Base-by-base conservation (phyloP, 202 grass and related monocot genomes). In the Hordeum pubiflorum region DNA sequence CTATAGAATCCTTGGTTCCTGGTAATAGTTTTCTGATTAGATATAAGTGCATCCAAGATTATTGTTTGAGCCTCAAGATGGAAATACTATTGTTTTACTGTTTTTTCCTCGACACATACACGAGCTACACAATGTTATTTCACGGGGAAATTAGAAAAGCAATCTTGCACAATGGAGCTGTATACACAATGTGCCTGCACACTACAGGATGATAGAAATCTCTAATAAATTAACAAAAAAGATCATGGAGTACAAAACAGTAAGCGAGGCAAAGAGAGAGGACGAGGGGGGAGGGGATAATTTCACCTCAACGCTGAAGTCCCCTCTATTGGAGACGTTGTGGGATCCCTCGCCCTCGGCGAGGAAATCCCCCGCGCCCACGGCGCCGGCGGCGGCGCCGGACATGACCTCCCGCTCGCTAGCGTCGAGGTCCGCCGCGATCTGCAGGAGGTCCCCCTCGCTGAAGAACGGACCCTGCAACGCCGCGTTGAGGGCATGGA, bases 381-480 rank as follows among this genome's bases (percentile, higher is more conserved):
- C 14, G 69, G 59, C 69, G 54, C 60, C 78, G 23, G 69, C 75
- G 33, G 56, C 79, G 58, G 27, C 27, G 27, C 27, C 2, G 27
- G 14, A 4, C 89, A 91, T 83, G 22, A 97, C 82, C 85, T 86
- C 82, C 63, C 89, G 88, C 85, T 97, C 94, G 44, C 80, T 82
- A 24, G 79, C 84, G 32, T 97, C 94, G 48, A 97, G 94, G 79
- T 97, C 89, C 60, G 79, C 86, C 58, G 94, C 94, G 82, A 97
- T 84, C 38, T 91, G 87, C 3, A 91, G 87, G 63, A 97, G 89
- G 78, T 97, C 91, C 79, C 85, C 63, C 86, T 97, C 94, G 39
- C 91, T 91, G 89, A 97, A 97, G 86, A 93, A 97, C 82, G 94
- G 94, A 3, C 94, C 94, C 85, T 97, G 94, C 37, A 97, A 75